A percentile compares a stretch with the other conserved stretches of the same genome.
Conservation (phyloP, 176 grass and related monocot species). For the Eremochloa ophiuroides region DNA sequence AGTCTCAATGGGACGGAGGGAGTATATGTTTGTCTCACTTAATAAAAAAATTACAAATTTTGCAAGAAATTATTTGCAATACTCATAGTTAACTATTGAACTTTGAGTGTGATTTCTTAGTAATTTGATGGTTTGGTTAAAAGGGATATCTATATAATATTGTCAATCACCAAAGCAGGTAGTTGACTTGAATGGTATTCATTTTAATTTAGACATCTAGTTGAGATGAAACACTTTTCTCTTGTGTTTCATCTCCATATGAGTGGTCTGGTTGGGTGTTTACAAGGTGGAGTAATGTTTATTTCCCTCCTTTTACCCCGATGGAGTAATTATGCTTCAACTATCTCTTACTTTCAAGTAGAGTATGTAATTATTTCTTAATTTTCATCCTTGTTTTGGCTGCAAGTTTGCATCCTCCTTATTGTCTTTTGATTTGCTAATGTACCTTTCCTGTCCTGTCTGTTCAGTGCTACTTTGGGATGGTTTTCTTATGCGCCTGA, state of each 20-base stretch:
- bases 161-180: background rate
- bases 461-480: slow-evolving; percentile 88
- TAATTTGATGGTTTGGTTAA: slow-evolving; percentile 9
- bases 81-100: background rate
- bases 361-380: background rate
- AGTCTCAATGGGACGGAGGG: too few relatives aligned
- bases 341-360: background rate
- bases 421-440: slow-evolving; percentile 17
- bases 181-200: background rate
- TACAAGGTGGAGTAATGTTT: background rate
- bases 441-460: slow-evolving; percentile 2
- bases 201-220: background rate
- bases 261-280: background rate
- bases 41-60: background rate
- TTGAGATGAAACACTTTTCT: background rate
- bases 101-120: background rate
- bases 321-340: background rate
- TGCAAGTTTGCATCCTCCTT: slow-evolving; percentile 20
- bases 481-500: slow-evolving; percentile 96
- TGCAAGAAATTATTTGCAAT: background rate
- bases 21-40: background rate
- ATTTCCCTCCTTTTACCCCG: background rate
- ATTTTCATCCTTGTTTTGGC: slow-evolving; percentile 6
- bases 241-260: background rate
- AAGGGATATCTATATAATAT: background rate